Base-by-base conservation (phyloP, 768 basidiomycete species). In the Psilocybe sp. region DNA sequence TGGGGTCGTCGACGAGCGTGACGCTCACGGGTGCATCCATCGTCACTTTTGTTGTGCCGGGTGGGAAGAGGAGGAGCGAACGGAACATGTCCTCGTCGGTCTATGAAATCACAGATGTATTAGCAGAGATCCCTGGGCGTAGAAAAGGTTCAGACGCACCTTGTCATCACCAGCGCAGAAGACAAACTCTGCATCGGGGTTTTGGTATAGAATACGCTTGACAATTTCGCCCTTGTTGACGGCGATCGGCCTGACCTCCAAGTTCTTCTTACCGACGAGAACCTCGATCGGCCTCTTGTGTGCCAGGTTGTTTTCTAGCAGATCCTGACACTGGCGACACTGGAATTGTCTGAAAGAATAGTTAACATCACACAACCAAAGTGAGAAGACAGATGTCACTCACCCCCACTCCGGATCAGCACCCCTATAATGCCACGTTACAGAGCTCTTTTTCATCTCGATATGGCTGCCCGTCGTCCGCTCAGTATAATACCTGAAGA, bases 41-140 rank as follows among this genome's bases (percentile, higher is more conserved):
- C 7, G 67, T 68, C 11, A 75, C 69, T 50, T 71, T 73, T 23
- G 60, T 45, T 4, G 53, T 65, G 3, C 76, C 76, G 1, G 74
- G 58, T 0, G 72, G 70, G 71, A 89, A 88, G 54, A 86, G 73
- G 18, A 82, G 77, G 1, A 96, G 76, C 0, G 92, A 79, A 56
- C 94, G 87, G 88, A 98, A 98, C 96, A 99, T 99, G 74, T 99
- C 96, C 72, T 99, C 96, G 74, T 98, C 93, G 42, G 95, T 95
- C 90, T 89, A 57, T 39, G 20, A 39, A 18, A 28, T 23, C 14
- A 33, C n/a, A 33, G 33, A 7, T 45, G 9, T 44, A 20, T 37
- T 36, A 39, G 35, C 12, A 35, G 14, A 53, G 39, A 15, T 39
- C 16, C 7, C 8, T 38, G 13, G 16, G 55, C 15, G 12, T 20